phyloP scores from a whole-genome alignment of 2,329 filamentous ascomycete genomes.

The Coleophoma eucalyptorum region DNA sequence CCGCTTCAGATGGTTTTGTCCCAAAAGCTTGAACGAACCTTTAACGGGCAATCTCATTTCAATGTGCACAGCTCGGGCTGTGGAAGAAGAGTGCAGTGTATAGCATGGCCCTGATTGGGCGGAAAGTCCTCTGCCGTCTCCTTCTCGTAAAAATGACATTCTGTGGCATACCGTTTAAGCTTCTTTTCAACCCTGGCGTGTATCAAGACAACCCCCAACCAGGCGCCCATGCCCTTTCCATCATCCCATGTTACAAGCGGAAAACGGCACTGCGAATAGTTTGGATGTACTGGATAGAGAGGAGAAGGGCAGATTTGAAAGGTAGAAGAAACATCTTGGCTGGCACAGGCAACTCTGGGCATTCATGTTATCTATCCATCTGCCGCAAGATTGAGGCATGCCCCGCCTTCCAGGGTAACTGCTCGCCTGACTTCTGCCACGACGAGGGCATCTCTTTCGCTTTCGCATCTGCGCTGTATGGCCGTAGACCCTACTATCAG shows the following conservation, averaged over 20 bases:
- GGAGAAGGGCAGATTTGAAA: neutral
- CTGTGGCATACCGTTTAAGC: neutral
- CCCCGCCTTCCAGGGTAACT: no score
- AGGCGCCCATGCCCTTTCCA: neutral
- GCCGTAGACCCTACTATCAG: neutral
- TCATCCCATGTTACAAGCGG: neutral
- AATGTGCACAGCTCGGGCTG: neutral
- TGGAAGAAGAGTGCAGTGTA: neutral
- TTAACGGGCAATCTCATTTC: neutral
- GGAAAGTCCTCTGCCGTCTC: neutral
- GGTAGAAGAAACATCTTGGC: neutral
- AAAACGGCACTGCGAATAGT: neutral
- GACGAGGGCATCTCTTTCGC: no score
- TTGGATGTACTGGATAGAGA: neutral
- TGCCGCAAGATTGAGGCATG: no score
- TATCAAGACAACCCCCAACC: neutral
- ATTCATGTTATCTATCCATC: no score
- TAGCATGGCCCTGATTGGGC: neutral
- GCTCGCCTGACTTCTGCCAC: no score
- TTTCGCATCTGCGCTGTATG: neutral
- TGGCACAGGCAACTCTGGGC: neutral
- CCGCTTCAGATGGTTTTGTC: conserved; percentile 11
- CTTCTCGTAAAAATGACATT: no score
- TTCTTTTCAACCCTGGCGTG: neutral
- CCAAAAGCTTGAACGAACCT: neutral